Percentiles rank a stretch among this genome's conserved stretches.
Conservation (phyloP, 2,329 filamentous ascomycete species). For the Phyllosticta capitalensis region DNA sequence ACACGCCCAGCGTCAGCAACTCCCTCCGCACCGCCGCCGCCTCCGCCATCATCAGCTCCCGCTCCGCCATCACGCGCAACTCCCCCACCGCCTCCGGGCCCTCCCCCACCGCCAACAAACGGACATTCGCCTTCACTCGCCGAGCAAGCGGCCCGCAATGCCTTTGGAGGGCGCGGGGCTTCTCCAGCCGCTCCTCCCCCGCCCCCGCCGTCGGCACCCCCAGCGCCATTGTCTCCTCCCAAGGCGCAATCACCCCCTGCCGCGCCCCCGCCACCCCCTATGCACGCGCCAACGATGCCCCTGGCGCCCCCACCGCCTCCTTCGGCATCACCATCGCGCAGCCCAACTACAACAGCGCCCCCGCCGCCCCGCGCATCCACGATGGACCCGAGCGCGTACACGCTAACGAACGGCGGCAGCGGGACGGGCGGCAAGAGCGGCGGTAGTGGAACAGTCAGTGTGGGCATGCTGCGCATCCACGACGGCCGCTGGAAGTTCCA, state of each 20-base stretch:
- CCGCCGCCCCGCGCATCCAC: conserved; percentile 42
- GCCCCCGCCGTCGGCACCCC: conserved; percentile 28
- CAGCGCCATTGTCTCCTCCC: conserved; percentile 29
- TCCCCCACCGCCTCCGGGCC: conserved; percentile 23
- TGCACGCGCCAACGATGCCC: conserved; percentile 20
- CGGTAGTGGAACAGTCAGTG: conserved; percentile 14
- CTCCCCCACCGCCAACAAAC: conserved; percentile 22
- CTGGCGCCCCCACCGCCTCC: conserved; percentile 23
- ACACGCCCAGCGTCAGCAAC: conserved; percentile 31
- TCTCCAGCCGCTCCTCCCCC: conserved; percentile 31
- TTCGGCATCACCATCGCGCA: conserved; percentile 20
- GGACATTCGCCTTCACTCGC: conserved; percentile 28
- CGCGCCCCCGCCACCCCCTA: conserved; percentile 12
- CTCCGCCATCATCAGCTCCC: conserved; percentile 43
- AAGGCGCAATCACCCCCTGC: conserved; percentile 27
- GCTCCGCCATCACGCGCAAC: conserved; percentile 38
- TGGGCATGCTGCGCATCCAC: conserved; percentile 32
- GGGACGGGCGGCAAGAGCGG: conserved; percentile 12
- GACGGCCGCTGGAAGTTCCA: conserved; percentile 84
- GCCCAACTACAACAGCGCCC: conserved; percentile 16
- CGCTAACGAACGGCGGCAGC: conserved; percentile 37
- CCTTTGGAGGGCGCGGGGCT: conserved; percentile 36
- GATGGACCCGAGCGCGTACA: conserved; percentile 69
- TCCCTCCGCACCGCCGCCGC: conserved; percentile 42
- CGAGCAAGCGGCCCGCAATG: conserved; percentile 50